Conservation (phyloP, 2,329 filamentous ascomycete species). For the Arthroderma uncinatum region DNA sequence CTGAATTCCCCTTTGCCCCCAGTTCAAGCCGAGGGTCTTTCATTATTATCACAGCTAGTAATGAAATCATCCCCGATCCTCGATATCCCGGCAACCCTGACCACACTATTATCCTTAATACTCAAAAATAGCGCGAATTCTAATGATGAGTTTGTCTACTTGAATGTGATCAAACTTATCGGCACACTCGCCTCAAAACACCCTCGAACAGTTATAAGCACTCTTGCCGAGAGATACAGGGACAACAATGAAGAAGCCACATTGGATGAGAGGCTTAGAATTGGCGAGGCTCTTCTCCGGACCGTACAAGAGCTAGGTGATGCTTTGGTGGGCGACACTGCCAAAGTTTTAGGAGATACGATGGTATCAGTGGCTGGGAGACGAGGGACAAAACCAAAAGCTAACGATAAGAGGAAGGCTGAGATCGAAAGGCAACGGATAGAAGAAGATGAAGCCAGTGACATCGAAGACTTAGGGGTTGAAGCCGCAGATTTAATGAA, state of each 20-base stretch:
- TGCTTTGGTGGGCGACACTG: slow-evolving; percentile 28
- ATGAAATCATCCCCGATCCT: slow-evolving; percentile 33
- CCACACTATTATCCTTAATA: slow-evolving; percentile 31
- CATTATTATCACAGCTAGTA: slow-evolving; percentile 30
- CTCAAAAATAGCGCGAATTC: slow-evolving; percentile 26
- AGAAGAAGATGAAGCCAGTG: slow-evolving; percentile 18
- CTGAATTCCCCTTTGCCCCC: slow-evolving; percentile 32
- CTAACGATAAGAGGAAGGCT: slow-evolving; percentile 25
- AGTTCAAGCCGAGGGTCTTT: slow-evolving; percentile 35
- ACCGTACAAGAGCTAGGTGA: slow-evolving; percentile 33
- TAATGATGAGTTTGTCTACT: slow-evolving; percentile 35
- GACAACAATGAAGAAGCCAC: slow-evolving; percentile 28
- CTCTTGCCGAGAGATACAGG: slow-evolving; percentile 31
- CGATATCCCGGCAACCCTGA: slow-evolving; percentile 34
- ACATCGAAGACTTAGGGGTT: slow-evolving; percentile 15
- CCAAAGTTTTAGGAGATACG: slow-evolving; percentile 28
- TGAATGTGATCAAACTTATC: slow-evolving; percentile 34
- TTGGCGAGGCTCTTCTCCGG: slow-evolving; percentile 33
- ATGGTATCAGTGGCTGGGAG: slow-evolving; percentile 32
- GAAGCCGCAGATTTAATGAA: slow-evolving; percentile 9
- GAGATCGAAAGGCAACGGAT: slow-evolving; percentile 20
- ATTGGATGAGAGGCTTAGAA: slow-evolving; percentile 32
- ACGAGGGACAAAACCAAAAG: slow-evolving; percentile 27
- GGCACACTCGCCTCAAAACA: slow-evolving; percentile 32
- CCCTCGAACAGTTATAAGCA: slow-evolving; percentile 32